Conservation (phyloP, 164 flowering plant genomes). For the Macadamia tetraphylla region DNA sequence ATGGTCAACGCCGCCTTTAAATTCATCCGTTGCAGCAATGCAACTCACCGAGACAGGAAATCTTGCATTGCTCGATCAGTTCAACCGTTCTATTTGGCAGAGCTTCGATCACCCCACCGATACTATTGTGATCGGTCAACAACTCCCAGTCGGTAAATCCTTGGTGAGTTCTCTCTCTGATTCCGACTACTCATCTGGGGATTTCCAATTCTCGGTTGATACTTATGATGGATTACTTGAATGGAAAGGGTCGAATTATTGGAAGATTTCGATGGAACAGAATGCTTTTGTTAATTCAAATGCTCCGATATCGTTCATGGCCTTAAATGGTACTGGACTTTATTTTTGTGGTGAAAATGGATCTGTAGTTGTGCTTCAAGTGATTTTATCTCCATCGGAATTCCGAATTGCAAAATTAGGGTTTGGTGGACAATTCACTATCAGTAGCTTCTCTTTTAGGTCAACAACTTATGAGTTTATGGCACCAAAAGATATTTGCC, state of each 20-base stretch:
- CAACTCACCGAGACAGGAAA: conserved; percentile 56
- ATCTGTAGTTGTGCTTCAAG: conserved; percentile 40
- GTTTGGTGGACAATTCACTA: conserved; percentile 38
- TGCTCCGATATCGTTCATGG: conserved; percentile 34
- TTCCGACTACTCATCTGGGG: conserved; percentile 39
- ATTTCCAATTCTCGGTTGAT: conserved; percentile 37
- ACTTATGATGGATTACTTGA: conserved; percentile 41
- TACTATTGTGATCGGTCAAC: conserved; percentile 71
- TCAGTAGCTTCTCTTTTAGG: conserved; percentile 32
- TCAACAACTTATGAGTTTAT: conserved; percentile 28
- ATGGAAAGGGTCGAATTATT: conserved; percentile 60
- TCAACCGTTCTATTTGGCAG: conserved; percentile 58
- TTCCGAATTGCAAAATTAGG: conserved; percentile 52
- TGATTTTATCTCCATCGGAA: conserved; percentile 30
- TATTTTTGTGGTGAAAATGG: conserved; percentile 40
- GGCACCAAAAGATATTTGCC: conserved; percentile 50
- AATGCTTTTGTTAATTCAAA: conserved; percentile 36
- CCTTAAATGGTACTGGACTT: conserved; percentile 50
- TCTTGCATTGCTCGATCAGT: conserved; percentile 52
- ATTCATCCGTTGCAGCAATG: conserved; percentile 35
- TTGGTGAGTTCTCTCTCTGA: conserved; percentile 35
- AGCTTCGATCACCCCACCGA: conserved; percentile 63
- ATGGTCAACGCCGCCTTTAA: conserved; percentile 62
- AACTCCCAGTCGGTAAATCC: conserved; percentile 24
- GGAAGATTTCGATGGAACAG: conserved; percentile 63